A percentile compares a stretch with the other conserved stretches of the same genome.
These are phyloP conservation scores for Colletotrichum falcatum DNA, from an alignment of 2,329 filamentous ascomycete species.

Conservation along the genomic window DNA sequence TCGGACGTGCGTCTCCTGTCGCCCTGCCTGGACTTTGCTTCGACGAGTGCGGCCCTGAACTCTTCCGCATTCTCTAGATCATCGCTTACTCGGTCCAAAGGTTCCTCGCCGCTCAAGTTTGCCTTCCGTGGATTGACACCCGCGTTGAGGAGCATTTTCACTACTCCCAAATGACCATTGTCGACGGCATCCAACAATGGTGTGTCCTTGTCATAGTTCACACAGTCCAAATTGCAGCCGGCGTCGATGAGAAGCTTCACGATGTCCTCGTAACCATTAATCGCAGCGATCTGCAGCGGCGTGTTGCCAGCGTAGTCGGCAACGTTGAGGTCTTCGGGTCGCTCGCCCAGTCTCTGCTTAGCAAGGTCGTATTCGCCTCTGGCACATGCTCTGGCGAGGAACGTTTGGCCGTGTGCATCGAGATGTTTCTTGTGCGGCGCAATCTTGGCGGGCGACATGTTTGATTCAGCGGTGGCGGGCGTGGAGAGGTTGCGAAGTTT, in stretches of 20 bases:
- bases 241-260: slow-evolving; percentile 88
- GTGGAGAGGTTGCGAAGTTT: slow-evolving; percentile 68
- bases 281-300: slow-evolving; percentile 90
- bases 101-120: slow-evolving; percentile 93
- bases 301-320: slow-evolving; percentile 97
- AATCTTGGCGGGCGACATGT: slow-evolving; percentile 76
- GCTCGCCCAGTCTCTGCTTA: slow-evolving; percentile 78
- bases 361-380: slow-evolving; percentile 85
- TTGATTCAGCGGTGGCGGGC: slow-evolving; percentile 67
- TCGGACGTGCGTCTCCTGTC: slow-evolving; percentile 68
- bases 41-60: slow-evolving; percentile 77
- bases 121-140: slow-evolving; percentile 92
- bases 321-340: slow-evolving; percentile 88
- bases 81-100: slow-evolving; percentile 83
- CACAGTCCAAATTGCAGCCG: slow-evolving; percentile 85
- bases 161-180: slow-evolving; percentile 90
- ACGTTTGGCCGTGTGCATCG: slow-evolving; percentile 92
- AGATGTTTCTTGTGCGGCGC: slow-evolving; percentile 84
- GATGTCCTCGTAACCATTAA: slow-evolving; percentile 88
- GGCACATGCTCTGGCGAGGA: slow-evolving; percentile 89
- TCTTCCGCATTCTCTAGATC: slow-evolving; percentile 83
- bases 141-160: slow-evolving; percentile 84
- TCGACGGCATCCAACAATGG: slow-evolving; percentile 96
- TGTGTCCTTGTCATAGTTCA: slow-evolving; percentile 87
- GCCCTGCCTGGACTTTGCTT: slow-evolving; percentile 66